These are phyloP conservation scores for Rhizomucor pusillus DNA, from an alignment of 371 early-diverging fungal genomes.

Conservation along the genomic window DNA sequence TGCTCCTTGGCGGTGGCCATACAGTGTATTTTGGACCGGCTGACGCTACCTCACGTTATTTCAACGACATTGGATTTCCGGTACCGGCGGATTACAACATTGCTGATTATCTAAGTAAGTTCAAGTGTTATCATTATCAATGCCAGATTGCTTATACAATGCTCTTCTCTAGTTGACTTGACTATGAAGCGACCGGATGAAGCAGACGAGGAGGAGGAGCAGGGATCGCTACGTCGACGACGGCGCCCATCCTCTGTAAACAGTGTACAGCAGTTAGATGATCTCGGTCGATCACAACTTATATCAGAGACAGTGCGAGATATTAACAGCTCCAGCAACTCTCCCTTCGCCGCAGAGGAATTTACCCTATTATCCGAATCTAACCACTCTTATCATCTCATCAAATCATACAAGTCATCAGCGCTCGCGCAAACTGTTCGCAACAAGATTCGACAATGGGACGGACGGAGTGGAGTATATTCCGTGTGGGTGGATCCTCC, in stretches of 20 bases:
- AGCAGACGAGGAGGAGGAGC: constrained; percentile 6
- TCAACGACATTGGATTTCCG: constrained; percentile 57
- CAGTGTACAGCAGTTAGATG: constrained; percentile 13
- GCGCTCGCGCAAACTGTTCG: constrained; percentile 12
- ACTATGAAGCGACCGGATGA: constrained; percentile 42
- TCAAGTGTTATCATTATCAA: constrained; percentile 1
- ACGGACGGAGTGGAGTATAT: constrained; percentile 7
- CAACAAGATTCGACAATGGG: constrained; percentile 14
- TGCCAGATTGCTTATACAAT: background rate
- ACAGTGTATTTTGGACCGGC: constrained; percentile 68
- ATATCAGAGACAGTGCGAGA: constrained; percentile 17
- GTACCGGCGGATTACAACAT: constrained; percentile 80
- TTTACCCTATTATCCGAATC: constrained; percentile 30
- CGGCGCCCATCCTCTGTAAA: constrained; percentile 9
- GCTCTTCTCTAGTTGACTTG: constrained; percentile 31
- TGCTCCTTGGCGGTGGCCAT: constrained; percentile 71
- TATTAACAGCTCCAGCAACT: constrained; percentile 3
- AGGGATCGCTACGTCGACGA: constrained; percentile 4
- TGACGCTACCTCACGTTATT: constrained; percentile 37
- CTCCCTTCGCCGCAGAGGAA: constrained; percentile 17
- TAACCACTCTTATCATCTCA: constrained; percentile 36
- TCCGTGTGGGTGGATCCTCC: constrained; percentile 27
- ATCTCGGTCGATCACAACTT: constrained; percentile 6
- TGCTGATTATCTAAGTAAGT: constrained; percentile 70
- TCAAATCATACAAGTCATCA: constrained; percentile 34